phyloP scores from a whole-genome alignment of 169 alveolate species.

The Plasmodium sp. region DNA sequence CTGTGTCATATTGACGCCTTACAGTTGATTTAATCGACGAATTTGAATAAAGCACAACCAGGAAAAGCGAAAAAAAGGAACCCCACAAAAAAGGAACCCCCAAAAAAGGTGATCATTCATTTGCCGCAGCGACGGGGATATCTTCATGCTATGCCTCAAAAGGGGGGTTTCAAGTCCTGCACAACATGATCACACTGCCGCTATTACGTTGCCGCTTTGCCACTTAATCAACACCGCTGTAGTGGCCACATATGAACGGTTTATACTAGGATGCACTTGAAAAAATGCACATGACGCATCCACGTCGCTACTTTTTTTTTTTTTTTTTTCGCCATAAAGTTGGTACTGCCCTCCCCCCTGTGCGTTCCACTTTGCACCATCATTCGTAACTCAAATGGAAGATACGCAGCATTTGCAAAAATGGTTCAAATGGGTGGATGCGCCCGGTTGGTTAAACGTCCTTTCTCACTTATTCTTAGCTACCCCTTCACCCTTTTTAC shows the following conservation, averaged over 20 bases:
- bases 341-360: not conserved
- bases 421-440: not conserved
- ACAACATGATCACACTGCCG: not conserved
- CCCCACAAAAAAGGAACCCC: not conserved
- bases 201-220: not conserved
- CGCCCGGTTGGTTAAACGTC: not conserved
- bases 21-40: not conserved
- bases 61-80: not conserved
- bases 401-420: not conserved
- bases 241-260: not conserved
- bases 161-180: not conserved
- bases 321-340: not conserved
- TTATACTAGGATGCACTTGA: not conserved
- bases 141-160: not conserved
- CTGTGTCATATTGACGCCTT: not conserved
- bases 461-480: not conserved
- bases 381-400: not conserved
- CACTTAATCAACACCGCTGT: not conserved
- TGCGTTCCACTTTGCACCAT: not conserved
- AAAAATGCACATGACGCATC: not conserved
- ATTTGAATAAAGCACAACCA: not conserved
- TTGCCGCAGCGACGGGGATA: not conserved
- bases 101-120: not conserved
- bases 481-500: not conserved
- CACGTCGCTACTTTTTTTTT: not conserved